Base-by-base conservation (phyloP, 768 basidiomycete species). In the Russula emetica region DNA sequence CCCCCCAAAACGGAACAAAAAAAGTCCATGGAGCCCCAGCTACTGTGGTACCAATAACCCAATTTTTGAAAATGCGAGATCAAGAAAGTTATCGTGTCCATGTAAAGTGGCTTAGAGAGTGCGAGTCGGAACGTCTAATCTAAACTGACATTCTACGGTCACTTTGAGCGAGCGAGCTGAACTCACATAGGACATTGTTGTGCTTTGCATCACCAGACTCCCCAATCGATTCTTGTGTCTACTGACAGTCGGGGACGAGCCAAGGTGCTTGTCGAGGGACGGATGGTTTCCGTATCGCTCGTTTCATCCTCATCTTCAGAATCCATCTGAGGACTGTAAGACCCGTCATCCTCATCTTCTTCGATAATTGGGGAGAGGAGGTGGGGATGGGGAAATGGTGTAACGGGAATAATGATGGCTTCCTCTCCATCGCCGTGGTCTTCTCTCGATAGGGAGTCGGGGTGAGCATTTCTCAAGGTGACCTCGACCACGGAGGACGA, bases 1-100 rank as follows among this genome's bases (percentile, higher is more conserved):
- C 52, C 34, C 36, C 36, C 34, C 34, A 11, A 59, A 38, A 59
- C 18, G 20, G 5, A 26, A n/a, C n/a, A n/a, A n/a, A 50, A 63
- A 63, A 58, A 63, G 62, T 63, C 57, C 57, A 54, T 20, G 57
- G n/a, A 54, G 62, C 62, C n/a, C 59, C 57, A 59, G 13, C 62
- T 58, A n/a, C 2, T 32, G 32, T 32, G n/a, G n/a, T n/a, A n/a
- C 50, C 36, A 55, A 22, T n/a, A n/a, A n/a, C n/a, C n/a, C n/a
- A 30, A 8, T 9, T 54, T 22, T n/a, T n/a, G n/a, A 52, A 49
- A 64, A 55, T 26, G 56, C 53, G 44, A 49, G 13, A 40, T 38
- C 18, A 22, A 49, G n/a, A n/a, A 54, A 34, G 34, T 11, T 16
- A 18, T 32, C 8, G 1, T 10, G 34, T 34, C n/a, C 22, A 10